These are phyloP conservation scores for Desmodesmus armatus DNA, from an alignment of 139 green algal genomes.

Conservation along the genomic window DNA sequence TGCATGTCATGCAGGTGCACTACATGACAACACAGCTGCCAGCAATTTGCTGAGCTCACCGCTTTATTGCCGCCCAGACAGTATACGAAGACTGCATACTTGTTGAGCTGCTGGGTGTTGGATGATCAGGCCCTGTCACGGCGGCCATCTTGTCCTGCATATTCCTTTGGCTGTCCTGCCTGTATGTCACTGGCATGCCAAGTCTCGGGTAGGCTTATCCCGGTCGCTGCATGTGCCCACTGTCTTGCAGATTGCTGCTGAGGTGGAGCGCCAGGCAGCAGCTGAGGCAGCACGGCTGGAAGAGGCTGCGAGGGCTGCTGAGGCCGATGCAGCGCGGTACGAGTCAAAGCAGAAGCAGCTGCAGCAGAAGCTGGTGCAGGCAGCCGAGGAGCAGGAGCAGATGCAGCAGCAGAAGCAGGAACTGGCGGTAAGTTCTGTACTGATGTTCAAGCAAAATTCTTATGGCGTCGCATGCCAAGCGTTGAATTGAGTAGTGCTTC, in stretches of 20 bases:
- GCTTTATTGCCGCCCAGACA: too few relatives aligned
- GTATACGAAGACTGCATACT: too few relatives aligned
- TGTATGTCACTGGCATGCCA: too few relatives aligned
- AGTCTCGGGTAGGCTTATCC: too few relatives aligned
- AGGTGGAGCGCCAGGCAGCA: conserved; percentile 46
- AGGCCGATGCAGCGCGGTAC: conserved; percentile 62
- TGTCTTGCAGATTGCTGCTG: conserved; percentile 44
- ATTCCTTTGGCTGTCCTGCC: too few relatives aligned
- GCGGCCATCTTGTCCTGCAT: too few relatives aligned
- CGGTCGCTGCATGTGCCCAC: too few relatives aligned
- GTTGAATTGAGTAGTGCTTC: background rate
- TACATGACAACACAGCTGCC: too few relatives aligned
- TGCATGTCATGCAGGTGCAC: too few relatives aligned
- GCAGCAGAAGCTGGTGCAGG: conserved; percentile 63
- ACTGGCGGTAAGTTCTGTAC: conserved; percentile 13
- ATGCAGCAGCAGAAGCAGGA: conserved; percentile 44
- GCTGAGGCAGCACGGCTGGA: conserved; percentile 51
- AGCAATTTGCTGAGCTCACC: too few relatives aligned
- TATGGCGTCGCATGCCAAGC: background rate
- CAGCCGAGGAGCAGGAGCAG: conserved; percentile 60
- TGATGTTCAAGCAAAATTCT: background rate
- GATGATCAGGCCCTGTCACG: too few relatives aligned
- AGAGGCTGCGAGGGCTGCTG: conserved; percentile 52
- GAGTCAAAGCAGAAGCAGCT: conserved; percentile 61
- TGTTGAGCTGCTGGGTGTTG: too few relatives aligned